A percentile compares a stretch with the other conserved stretches of the same genome.
phyloP scores from a whole-genome alignment of 2,329 filamentous ascomycete species.

The Fusarium marasasianum region DNA sequence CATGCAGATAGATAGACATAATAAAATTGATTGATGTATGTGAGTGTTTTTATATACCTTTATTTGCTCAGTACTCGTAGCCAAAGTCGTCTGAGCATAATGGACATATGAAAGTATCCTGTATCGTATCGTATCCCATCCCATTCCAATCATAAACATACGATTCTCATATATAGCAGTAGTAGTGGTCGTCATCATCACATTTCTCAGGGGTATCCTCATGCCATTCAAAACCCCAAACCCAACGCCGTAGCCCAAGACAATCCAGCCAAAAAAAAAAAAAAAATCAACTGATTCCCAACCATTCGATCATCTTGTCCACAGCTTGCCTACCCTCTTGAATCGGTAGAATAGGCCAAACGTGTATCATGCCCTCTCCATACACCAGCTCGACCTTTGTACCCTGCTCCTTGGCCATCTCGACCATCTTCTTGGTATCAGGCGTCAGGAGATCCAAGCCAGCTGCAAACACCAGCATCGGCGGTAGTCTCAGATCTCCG shows the following conservation, averaged over 20 bases:
- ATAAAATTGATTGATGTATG: background rate
- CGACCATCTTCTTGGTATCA: slow-evolving; percentile 43
- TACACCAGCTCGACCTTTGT: slow-evolving; percentile 42
- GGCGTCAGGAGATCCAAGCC: slow-evolving; percentile 44
- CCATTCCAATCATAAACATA: background rate
- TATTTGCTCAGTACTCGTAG: background rate
- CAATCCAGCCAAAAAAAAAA: background rate
- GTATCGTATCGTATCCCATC: background rate
- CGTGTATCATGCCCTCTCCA: slow-evolving; percentile 47
- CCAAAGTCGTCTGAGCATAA: background rate
- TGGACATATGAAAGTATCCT: background rate
- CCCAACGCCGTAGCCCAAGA: slow-evolving; percentile 22
- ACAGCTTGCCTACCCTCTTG: slow-evolving; percentile 42
- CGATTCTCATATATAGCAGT: slow-evolving; percentile 1
- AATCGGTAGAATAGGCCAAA: slow-evolving; percentile 46
- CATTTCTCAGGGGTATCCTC: slow-evolving; percentile 18
- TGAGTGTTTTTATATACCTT: background rate
- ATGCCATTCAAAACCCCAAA: slow-evolving; percentile 1
- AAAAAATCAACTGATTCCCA: slow-evolving; percentile 20
- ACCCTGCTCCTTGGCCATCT: slow-evolving; percentile 39
- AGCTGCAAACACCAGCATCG: slow-evolving; percentile 44
- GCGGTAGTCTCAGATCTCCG: slow-evolving; percentile 44
- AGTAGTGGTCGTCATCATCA: background rate
- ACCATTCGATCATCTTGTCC: slow-evolving; percentile 42
- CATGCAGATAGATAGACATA: background rate